Percentiles rank a stretch among this genome's conserved stretches.
phyloP scores from a whole-genome alignment of 108 stramenopile species.

The Parmales sp. region DNA sequence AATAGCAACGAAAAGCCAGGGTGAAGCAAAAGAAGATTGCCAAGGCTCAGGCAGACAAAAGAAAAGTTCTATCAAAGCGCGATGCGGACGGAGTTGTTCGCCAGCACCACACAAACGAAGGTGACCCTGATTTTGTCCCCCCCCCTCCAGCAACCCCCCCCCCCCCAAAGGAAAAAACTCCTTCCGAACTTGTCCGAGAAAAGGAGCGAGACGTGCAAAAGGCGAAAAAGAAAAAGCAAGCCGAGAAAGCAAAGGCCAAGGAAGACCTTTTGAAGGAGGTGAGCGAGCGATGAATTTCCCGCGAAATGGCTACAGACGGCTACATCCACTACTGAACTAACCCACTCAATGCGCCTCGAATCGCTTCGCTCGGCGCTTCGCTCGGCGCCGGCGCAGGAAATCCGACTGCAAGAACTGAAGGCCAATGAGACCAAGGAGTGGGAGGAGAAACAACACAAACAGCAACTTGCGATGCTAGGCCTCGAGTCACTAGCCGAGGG shows the following conservation, averaged over 20 bases:
- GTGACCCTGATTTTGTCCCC: not conserved
- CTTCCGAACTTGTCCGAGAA: not conserved
- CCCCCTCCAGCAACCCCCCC: not conserved
- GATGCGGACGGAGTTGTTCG: slow-evolving; percentile 5
- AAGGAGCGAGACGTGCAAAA: slow-evolving; percentile 1
- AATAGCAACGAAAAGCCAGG: not conserved
- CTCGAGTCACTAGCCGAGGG: slow-evolving; percentile 4
- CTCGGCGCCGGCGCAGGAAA: too few species aligned
- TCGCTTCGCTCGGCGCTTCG: too few species aligned
- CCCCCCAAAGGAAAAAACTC: not conserved
- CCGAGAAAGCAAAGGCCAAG: not conserved
- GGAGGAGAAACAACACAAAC: slow-evolving; percentile 11
- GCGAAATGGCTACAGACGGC: too few species aligned
- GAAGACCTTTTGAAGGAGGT: not conserved
- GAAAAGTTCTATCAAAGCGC: not conserved
- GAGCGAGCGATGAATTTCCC: too few species aligned
- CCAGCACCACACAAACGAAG: not conserved
- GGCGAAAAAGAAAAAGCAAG: slow-evolving; percentile 4
- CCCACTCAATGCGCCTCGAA: too few species aligned
- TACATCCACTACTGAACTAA: too few species aligned
- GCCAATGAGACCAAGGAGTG: not conserved
- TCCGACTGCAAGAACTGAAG: not conserved
- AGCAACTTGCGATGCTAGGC: not conserved
- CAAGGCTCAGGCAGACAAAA: slow-evolving; percentile 4
- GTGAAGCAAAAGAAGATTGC: not conserved